phyloP scores from a whole-genome alignment of 352 stramenopile species.

The Blastocystis sp. region DNA sequence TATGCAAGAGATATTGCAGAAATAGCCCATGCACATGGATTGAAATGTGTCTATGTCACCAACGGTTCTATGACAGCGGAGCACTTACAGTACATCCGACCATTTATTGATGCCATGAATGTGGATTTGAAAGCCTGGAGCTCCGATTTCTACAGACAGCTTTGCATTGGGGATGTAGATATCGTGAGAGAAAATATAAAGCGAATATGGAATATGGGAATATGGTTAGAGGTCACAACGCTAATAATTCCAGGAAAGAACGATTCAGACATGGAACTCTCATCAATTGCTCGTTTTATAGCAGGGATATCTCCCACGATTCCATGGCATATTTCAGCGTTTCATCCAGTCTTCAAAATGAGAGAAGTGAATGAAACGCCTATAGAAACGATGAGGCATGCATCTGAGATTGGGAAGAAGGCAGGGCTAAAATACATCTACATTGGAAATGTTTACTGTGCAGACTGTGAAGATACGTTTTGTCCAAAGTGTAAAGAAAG shows the following conservation, averaged over 20 bases:
- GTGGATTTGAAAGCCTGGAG: background rate
- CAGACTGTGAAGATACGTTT: background rate
- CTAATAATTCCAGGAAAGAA: slow-evolving; percentile 13
- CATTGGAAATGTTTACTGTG: background rate
- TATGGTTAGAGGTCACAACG: slow-evolving; percentile 17
- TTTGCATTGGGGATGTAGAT: background rate
- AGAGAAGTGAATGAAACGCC: background rate
- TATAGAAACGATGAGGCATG: background rate
- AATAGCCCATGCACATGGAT: background rate
- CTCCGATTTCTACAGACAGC: background rate
- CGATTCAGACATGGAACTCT: background rate
- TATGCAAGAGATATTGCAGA: slow-evolving; percentile 2
- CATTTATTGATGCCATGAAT: background rate
- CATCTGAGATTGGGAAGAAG: background rate
- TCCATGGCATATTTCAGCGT: slow-evolving; percentile 30
- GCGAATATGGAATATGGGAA: background rate
- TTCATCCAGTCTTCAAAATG: slow-evolving; percentile 30
- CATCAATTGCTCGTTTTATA: background rate
- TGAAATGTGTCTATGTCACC: background rate
- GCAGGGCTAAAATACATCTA: slow-evolving; percentile 19
- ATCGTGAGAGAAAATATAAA: background rate
- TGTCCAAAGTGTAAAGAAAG: slow-evolving; percentile 6
- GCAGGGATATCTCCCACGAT: background rate
- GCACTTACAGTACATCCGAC: background rate
- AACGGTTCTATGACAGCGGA: slow-evolving; percentile 1